Evolutionary conservation across 257 asterid species (phyloP).

Genomic region (Forsythia viridissima): DNA sequence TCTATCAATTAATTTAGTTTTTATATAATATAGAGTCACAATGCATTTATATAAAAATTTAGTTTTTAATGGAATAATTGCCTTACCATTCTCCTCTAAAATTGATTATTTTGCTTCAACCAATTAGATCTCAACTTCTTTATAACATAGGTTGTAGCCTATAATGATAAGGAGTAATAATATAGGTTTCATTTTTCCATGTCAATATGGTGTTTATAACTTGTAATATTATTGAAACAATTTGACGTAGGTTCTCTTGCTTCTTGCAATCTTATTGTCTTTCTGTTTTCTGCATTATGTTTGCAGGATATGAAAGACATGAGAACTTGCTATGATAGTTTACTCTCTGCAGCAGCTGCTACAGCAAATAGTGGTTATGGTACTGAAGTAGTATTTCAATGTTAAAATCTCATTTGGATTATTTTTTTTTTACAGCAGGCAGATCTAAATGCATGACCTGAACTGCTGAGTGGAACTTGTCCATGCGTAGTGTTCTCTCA

Average conservation of each 20-base stretch:
- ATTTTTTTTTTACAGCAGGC: neutral
- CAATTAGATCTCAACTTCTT: no score
- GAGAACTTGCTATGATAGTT: conserved; percentile 85
- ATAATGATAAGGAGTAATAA: neutral
- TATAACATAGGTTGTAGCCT: no score
- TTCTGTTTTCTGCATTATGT: conserved; percentile 14
- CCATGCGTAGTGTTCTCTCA: neutral
- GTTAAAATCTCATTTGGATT: conserved; percentile 16
- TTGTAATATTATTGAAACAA: conserved; percentile 15
- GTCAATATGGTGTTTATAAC: conserved; percentile 12
- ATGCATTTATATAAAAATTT: no score
- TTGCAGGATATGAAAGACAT: conserved; percentile 92
- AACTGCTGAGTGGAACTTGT: neutral
- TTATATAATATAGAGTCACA: no score
- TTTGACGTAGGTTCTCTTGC: conserved; percentile 5
- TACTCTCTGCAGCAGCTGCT: conserved; percentile 97
- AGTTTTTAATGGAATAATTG: no score
- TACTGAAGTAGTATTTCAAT: conserved; percentile 30
- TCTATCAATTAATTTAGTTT: no score
- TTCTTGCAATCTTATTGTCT: conserved; percentile 10
- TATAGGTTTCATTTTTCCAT: neutral
- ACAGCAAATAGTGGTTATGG: conserved; percentile 92
- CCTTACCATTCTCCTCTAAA: no score
- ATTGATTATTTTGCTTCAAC: no score
- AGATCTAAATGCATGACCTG: neutral